Base-by-base conservation (phyloP, 768 basidiomycete species). In the Chalciporus piperatus region DNA sequence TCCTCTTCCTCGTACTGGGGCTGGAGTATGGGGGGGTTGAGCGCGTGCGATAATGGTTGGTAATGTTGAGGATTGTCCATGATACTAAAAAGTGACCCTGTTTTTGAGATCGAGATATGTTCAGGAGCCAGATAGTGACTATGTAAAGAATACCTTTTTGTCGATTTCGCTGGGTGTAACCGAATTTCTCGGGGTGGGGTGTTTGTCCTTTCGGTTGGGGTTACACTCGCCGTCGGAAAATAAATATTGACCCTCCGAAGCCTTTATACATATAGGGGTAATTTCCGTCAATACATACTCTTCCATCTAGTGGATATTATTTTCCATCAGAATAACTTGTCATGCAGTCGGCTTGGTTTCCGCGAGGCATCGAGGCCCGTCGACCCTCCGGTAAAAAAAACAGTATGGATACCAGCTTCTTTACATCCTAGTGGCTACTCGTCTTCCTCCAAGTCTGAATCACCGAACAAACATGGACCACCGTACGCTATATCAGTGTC, bases 61-160 rank as follows among this genome's bases (percentile, higher is more conserved):
- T 90, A 87, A 56, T 85, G 85, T 65, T 89, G 86, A 49, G 85
- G 85, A 66, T 87, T 87, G 70, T 87, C 76, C 77, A 79, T 76
- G 52, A 20, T 41, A 30, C 25, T 45, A 42, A 37, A 32, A 14
- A 42, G 30, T 48, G 38, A 46, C 51, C 48, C 45, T 41, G 38
- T 20, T 47, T 41, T n/a, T n/a, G 32, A 38, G 51, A 57, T 61
- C 56, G n/a, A 51, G 60, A 62, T 65, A 51, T 64, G 65, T 50
- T 57, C 47, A 56, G 43, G 61, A 58, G 56, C 41, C 44, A 47
- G 53, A 59, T 58, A 41, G 51, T 19, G 46, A 47, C 35, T 16
- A 37, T 37, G 47, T 43, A 46, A 47, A 52, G 51, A 58, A 58
- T 51, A 52, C 50, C 35, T 37, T 37, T 51, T 57, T 64, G 57